Conservation (phyloP, 805 yeast genomes). For the Blastobotrys parvus region DNA sequence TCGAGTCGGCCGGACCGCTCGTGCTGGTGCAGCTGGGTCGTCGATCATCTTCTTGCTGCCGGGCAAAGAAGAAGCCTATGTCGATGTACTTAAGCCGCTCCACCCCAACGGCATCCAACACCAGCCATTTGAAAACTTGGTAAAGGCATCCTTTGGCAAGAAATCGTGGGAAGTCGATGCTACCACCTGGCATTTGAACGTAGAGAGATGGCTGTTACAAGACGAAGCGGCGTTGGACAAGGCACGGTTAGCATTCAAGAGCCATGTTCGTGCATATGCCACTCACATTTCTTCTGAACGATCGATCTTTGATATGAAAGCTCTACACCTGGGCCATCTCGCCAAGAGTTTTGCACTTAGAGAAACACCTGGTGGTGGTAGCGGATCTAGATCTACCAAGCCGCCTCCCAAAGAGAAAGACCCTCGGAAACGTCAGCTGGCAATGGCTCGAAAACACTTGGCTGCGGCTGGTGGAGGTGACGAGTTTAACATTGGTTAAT, state of each 20-base stretch:
- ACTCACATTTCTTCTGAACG: slow-evolving; percentile 84
- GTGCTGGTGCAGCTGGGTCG: slow-evolving; percentile 85
- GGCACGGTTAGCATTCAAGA: slow-evolving; percentile 76
- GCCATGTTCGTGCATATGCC: slow-evolving; percentile 92
- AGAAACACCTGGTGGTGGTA: slow-evolving; percentile 80
- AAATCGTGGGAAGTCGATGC: slow-evolving; percentile 83
- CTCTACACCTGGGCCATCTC: slow-evolving; percentile 87
- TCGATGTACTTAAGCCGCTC: slow-evolving; percentile 48
- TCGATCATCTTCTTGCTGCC: slow-evolving; percentile 78
- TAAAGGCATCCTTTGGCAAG: slow-evolving; percentile 32
- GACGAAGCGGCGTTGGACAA: slow-evolving; percentile 39
- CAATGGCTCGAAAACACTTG: slow-evolving; percentile 51
- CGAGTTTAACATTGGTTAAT: slow-evolving; percentile 60
- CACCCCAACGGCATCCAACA: slow-evolving; percentile 50
- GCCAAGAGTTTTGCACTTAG: slow-evolving; percentile 93
- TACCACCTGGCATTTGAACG: slow-evolving; percentile 88
- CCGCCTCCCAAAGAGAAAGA: slow-evolving; percentile 36
- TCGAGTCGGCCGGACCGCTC: slow-evolving; percentile 95
- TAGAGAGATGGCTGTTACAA: slow-evolving; percentile 82
- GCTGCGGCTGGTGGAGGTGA: slow-evolving; percentile 54
- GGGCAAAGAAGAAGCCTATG: slow-evolving; percentile 79
- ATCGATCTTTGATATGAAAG: slow-evolving; percentile 68
- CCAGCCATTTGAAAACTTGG: slow-evolving; percentile 34
- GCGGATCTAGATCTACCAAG: slow-evolving; percentile 12
- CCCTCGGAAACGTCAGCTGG: slow-evolving; percentile 52